A percentile compares a stretch with the other conserved stretches of the same genome.
These are phyloP conservation scores for Exophiala bonariae DNA, from an alignment of 2,329 filamentous ascomycete genomes.

Conservation along the genomic window DNA sequence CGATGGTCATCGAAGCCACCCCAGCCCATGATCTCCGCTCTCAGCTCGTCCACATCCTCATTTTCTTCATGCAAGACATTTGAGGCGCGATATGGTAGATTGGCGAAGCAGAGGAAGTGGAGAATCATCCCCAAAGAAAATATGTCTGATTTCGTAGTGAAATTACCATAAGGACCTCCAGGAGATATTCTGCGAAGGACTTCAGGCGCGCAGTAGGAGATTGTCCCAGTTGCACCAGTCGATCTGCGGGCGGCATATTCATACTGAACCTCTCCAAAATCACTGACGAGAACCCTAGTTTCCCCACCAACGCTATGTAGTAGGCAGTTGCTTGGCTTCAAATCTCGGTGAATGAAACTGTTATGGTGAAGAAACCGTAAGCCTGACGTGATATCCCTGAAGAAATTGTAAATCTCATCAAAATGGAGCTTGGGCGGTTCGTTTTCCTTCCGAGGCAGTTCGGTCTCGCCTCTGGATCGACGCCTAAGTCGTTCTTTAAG, in stretches of 20 bases:
- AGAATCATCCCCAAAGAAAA: slow-evolving; percentile 98
- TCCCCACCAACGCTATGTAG: slow-evolving; percentile 73
- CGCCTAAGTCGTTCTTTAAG: slow-evolving; percentile 85
- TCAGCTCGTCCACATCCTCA: slow-evolving; percentile 82
- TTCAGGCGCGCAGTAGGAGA: slow-evolving; percentile 96
- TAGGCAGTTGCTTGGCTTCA: slow-evolving; percentile 95
- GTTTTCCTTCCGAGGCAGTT: slow-evolving; percentile 43
- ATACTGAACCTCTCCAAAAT: slow-evolving; percentile 94
- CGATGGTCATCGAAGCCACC: slow-evolving; percentile 79
- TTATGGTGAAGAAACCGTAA: slow-evolving; percentile 85
- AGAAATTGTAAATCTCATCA: slow-evolving; percentile 95
- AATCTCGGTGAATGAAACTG: slow-evolving; percentile 92
- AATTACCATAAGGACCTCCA: slow-evolving; percentile 79
- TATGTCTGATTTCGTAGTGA: slow-evolving; percentile 96
- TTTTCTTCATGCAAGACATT: slow-evolving; percentile 87
- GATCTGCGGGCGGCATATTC: slow-evolving; percentile 80
- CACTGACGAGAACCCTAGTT: slow-evolving; percentile 83
- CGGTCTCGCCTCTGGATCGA: slow-evolving; percentile 73
- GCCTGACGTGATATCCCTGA: slow-evolving; percentile 91
- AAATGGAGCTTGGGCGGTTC: slow-evolving; percentile 64
- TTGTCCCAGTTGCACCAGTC: slow-evolving; percentile 90
- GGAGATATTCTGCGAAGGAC: slow-evolving; percentile 68
- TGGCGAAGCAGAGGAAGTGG: slow-evolving; percentile 95
- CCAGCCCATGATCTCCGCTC: slow-evolving; percentile 85
- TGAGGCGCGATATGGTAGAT: slow-evolving; percentile 79